Percentiles rank a stretch among this genome's conserved stretches.
Conservation (phyloP, 208 protist species). For the Acanthamoeba sp. region DNA sequence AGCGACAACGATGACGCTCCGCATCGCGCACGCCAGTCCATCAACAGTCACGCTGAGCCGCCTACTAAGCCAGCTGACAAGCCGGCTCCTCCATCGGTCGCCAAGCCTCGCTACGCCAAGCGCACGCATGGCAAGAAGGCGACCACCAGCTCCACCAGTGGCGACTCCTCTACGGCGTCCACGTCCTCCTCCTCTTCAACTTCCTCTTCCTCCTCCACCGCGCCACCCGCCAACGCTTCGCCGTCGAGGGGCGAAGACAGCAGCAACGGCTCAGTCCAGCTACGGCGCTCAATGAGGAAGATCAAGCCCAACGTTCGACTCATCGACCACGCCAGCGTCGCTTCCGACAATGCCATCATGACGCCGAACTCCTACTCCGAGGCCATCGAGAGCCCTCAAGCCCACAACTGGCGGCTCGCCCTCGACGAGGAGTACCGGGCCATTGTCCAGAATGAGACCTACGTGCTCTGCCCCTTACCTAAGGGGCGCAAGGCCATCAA, state of each 20-base stretch:
- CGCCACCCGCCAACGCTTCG: not conserved
- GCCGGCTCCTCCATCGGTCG: not conserved
- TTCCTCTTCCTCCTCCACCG: not conserved
- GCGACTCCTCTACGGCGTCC: not conserved
- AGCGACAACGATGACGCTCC: no score
- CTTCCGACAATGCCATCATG: not conserved
- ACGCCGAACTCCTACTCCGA: conserved; percentile 31
- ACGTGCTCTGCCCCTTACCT: not conserved
- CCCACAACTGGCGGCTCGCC: not conserved
- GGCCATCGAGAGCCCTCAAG: conserved; percentile 34
- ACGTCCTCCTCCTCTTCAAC: no score
- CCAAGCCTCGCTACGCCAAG: not conserved
- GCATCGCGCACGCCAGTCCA: no score
- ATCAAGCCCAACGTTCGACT: not conserved
- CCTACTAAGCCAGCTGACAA: not conserved
- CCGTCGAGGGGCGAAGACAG: conserved; percentile 8
- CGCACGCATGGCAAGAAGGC: not conserved
- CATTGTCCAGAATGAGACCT: not conserved
- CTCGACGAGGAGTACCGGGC: not conserved
- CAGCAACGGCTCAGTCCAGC: not conserved
- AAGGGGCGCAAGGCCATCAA: not conserved
- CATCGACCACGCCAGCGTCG: not conserved
- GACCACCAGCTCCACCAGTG: not conserved
- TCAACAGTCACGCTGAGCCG: no score
- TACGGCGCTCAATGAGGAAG: not conserved